Conservation (phyloP, 2,329 filamentous ascomycete genomes). For the Rhexocercosporidium sp. region DNA sequence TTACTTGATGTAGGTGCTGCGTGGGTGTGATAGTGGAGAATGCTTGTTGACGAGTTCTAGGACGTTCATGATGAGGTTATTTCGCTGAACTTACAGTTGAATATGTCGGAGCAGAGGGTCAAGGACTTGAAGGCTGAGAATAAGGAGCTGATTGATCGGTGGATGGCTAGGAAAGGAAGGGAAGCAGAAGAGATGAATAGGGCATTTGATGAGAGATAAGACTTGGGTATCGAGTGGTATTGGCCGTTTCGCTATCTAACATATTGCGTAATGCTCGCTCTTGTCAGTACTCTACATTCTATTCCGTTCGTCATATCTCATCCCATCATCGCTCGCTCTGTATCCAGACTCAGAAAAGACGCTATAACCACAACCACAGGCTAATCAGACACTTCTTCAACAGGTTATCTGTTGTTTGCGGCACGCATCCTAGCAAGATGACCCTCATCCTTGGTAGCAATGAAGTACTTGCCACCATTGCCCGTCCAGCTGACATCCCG, state of each 20-base stretch:
- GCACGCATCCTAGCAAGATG: constrained; percentile 9
- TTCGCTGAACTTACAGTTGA: constrained; percentile 83
- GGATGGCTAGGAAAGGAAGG: constrained; percentile 86
- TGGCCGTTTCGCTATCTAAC: constrained; percentile 12
- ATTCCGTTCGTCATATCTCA: not conserved
- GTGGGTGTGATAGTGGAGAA: constrained; percentile 34
- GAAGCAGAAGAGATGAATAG: constrained; percentile 88
- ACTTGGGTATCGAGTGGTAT: constrained; percentile 15
- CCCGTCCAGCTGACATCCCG: constrained; percentile 88
- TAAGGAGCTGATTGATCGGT: constrained; percentile 84
- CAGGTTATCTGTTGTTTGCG: constrained; percentile 4
- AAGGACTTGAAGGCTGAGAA: constrained; percentile 82
- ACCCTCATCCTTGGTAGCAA: constrained; percentile 70
- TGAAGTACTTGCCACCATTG: constrained; percentile 82
- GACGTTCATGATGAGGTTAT: constrained; percentile 94
- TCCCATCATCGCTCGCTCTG: constrained; percentile 2
- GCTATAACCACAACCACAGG: not conserved
- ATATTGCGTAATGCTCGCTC: constrained; percentile 8
- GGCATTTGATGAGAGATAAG: constrained; percentile 45
- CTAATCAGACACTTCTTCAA: not conserved
- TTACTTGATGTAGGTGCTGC: constrained; percentile 67
- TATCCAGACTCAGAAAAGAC: not conserved
- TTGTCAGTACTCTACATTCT: constrained; percentile 11
- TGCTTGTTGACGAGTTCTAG: constrained; percentile 43
- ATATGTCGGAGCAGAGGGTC: constrained; percentile 79